Evolutionary conservation across 805 yeast species (phyloP), one percentile per base, ranked within the genome.

Genomic region (Metschnikowia corniflorae): DNA sequence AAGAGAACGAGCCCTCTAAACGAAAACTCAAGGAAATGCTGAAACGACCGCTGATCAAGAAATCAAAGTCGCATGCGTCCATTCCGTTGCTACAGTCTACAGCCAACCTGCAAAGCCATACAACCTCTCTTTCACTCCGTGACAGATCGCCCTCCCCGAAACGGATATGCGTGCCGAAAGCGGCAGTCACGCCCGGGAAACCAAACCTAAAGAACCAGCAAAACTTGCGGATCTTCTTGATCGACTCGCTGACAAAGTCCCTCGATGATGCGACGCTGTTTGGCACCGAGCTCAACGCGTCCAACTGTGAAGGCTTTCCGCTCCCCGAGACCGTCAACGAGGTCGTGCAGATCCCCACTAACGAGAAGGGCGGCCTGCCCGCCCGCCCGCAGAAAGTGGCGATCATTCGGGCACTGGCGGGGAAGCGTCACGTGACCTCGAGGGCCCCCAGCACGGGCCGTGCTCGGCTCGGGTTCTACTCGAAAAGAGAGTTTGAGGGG

Each of bases 271-370:
- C 86, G 7, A 80, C 86, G 3, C 73, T 70, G 46, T 80, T 75
- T 56, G 87, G 84, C 2, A 80, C 86, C 1, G 85, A 80, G 53
- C 64, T 80, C 39, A 80, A 80, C 52, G 70, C 85, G 0, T 67
- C 73, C 24, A 79, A 78, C 48, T 69, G 82, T 40, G 75, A 71
- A 42, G 84, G 82, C 7, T 73, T 80, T 31, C 79, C 80, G 9
- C 54, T 80, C 13, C 87, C 86, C 0, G 78, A 72, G 39, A 70
- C 68, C 37, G 61, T 64, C 2, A 71, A 74, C 39, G 84, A 79
- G 50, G 61, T 75, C 14, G 83, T 79, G 5, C 77, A 77, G 24
- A 77, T 79, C 13, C 84, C 84, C 14, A 66, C 73, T 27, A 65
- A 67, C 36, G 57, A 53, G 25, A 44, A 41, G 15, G 20, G 16